Percentiles rank a stretch among this genome's conserved stretches.
These are phyloP conservation scores for Cladorrhinum samala DNA, from an alignment of 495 filamentous ascomycete genomes.

Conservation along the genomic window DNA sequence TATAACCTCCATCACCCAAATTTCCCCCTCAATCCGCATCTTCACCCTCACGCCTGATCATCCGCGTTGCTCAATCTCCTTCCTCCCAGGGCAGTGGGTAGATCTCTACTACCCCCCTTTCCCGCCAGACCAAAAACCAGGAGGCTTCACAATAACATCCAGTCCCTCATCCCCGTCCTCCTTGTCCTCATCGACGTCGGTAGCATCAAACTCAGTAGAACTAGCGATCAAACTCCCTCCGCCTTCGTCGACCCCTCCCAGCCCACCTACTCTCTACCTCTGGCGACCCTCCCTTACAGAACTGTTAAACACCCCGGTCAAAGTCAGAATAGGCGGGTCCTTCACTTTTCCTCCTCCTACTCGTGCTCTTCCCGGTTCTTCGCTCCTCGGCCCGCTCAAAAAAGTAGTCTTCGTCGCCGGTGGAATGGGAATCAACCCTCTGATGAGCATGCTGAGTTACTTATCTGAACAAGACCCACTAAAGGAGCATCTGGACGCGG, in stretches of 20 bases:
- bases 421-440: constrained; percentile 76
- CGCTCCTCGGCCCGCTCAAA: constrained; percentile 34
- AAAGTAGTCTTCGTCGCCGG: constrained; percentile 69
- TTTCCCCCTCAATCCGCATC: constrained; percentile 33
- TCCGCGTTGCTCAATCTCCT: constrained; percentile 27
- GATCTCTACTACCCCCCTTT: constrained; percentile 70
- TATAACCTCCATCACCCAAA: constrained; percentile 26
- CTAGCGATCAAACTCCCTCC: constrained; percentile 27
- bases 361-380: too few species aligned
- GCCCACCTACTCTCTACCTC: constrained; percentile 62
- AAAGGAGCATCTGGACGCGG: neutral
- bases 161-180: constrained; percentile 42
- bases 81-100: constrained; percentile 86
- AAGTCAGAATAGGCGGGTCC: constrained; percentile 69
- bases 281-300: constrained; percentile 48
- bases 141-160: constrained; percentile 86
- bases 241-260: constrained; percentile 14
- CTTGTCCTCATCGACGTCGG: too few species aligned
- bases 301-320: constrained; percentile 53
- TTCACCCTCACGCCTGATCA: constrained; percentile 29
- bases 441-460: constrained; percentile 41
- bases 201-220: too few species aligned
- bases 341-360: constrained; percentile 74
- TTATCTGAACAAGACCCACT: constrained; percentile 29
- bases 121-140: constrained; percentile 58